Conservation (phyloP, 306 rosid genomes). For the Hippophae rhamnoides region DNA sequence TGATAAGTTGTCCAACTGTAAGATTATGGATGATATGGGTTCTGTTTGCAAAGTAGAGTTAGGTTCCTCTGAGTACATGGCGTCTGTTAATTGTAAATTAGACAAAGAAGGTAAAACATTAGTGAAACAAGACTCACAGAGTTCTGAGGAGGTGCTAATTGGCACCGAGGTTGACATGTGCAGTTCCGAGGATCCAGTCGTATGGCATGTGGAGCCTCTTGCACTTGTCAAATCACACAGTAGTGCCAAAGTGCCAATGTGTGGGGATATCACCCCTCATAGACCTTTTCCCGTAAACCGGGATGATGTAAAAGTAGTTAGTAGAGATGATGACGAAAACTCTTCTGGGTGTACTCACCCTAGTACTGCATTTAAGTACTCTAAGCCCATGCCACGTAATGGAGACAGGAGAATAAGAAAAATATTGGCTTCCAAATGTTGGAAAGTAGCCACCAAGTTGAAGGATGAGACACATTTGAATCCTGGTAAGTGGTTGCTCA, state of each 20-base stretch:
- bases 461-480: slow-evolving; percentile 38
- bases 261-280: slow-evolving; percentile 32
- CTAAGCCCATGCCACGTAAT: slow-evolving; percentile 39
- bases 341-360: slow-evolving; percentile 70
- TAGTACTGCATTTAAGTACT: slow-evolving; percentile 35
- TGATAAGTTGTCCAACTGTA: slow-evolving; percentile 31
- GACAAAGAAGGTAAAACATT: slow-evolving; percentile 31
- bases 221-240: slow-evolving; percentile 34
- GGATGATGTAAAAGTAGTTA: slow-evolving; percentile 55
- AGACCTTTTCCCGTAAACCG: slow-evolving; percentile 37
- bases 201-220: slow-evolving; percentile 39
- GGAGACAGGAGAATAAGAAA: slow-evolving; percentile 59
- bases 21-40: slow-evolving; percentile 31
- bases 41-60: slow-evolving; percentile 31
- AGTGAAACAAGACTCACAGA: slow-evolving; percentile 18
- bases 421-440: slow-evolving; percentile 63
- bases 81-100: slow-evolving; percentile 36
- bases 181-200: slow-evolving; percentile 32
- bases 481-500: slow-evolving; percentile 38
- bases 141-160: slow-evolving; percentile 28
- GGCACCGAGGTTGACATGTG: slow-evolving; percentile 25
- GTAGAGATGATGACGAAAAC: slow-evolving; percentile 97
- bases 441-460: slow-evolving; percentile 41
- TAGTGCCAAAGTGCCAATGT: slow-evolving; percentile 39
- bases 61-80: slow-evolving; percentile 36